Base-by-base conservation (phyloP, 768 basidiomycete species). In the Exidia glandulosa region DNA sequence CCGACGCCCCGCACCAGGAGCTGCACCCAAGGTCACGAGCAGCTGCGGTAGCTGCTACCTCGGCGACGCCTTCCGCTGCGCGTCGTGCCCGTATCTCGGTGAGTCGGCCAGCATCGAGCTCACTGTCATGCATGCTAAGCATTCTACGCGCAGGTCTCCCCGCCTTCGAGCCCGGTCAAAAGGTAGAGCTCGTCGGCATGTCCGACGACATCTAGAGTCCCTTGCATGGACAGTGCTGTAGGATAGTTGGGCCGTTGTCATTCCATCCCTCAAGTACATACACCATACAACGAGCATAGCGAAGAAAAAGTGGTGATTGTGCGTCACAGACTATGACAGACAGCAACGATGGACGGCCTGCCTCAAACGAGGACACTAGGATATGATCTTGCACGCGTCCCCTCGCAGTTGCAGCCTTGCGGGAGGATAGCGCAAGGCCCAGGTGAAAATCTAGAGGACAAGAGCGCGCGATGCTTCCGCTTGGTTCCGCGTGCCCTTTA, bases 1-100 rank as follows among this genome's bases (percentile, higher is more conserved):
- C 50, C 50, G 25, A 14, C 25, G 30, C 25, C 88, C 88, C 9
- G 88, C 86, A 1, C 81, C 79, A 67, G 80, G 81, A 25, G 82
- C 90, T 14, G 84, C n/a, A n/a, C n/a, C 86, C 13, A 90, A 91
- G 75, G 92, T 90, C 36, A 97, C 94, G 59, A 95, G 94, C 70
- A 93, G 91, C 69, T 98, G 96, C 76, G 95, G 94, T 16, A 97
- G 80, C 75, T 99, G 96, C 77, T 98, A 91, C 77, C 76, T 98
- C 36, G 96, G 96, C 10, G 96, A 99, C 73, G 96, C 96, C 2
- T 99, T 99, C 76, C 79, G 96, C 68, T 99, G 96, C 73, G 87
- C 87, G 27, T 84, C 92, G 58, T 99, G 96, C 72, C 96, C 96
- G 31, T 99, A 97, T 74, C 77, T 91, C 50, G 95, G 95, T 97